Base-by-base conservation (phyloP, 225 moss, liverwort and hornwort genomes). In the Physcomitrellopsis africana region DNA sequence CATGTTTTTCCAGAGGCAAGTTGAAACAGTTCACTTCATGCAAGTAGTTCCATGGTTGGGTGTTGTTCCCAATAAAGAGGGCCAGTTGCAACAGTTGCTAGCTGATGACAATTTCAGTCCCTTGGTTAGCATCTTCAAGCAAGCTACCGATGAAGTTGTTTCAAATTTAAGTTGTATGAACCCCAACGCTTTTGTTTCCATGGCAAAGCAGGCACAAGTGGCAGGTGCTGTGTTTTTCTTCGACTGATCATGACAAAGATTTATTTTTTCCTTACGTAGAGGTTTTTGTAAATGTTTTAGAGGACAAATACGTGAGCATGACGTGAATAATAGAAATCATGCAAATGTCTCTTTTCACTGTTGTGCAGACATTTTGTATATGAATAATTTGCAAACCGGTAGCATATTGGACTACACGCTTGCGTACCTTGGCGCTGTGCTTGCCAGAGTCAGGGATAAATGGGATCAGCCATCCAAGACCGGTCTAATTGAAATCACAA, bases 1-100 rank as follows among this genome's bases (percentile, higher is more conserved):
- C 51, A 32, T 81, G 70, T 20, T 66, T 67, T 17, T 81, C 79
- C 87, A 99, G 97, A 87, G 99, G 80, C 95, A 95, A 85, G 74
- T 89, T 48, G 99, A 99, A 88, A 93, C 95, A 54, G 73, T 88
- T 12, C 95, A 93, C 80, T 99, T 99, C 63, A 99, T 99, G 99
- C 99, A 99, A 86, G 99, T 99, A 67, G 99, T 95, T 65, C 99
- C 99, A 27, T 99, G 99, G 99, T 81, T 95, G 74, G 99, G 99
- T 67, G 95, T 99, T 59, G 95, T 99, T 80, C 99, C 99, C 29
- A 95, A 93, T 76, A 95, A 87, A 80, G 99, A 99, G 75, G 93
- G 89, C 79, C 92, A 95, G 65, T 85, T 99, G 83, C 95, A 95
- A 79, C 99, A 99, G 76, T 82, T 99, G 78, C 83, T 99, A 55